Conservation (phyloP, 2,329 filamentous ascomycete species). For the Leptographium radiaticola region DNA sequence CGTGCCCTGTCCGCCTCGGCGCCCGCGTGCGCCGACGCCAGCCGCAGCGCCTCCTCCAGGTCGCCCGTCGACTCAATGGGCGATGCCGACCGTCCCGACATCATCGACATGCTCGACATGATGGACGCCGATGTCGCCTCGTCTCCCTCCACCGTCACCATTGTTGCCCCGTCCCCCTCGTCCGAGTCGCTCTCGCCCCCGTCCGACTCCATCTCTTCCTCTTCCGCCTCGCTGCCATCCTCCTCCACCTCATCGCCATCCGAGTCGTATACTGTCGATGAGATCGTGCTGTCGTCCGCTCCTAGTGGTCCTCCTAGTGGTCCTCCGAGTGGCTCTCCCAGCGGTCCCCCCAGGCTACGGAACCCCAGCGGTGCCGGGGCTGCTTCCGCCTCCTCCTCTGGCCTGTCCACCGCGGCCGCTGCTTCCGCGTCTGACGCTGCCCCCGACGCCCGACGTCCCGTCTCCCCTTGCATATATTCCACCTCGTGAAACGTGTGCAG, state of each 20-base stretch:
- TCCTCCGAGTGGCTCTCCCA: conserved; percentile 30
- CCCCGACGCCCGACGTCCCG: conserved; percentile 61
- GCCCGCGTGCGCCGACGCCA: conserved; percentile 63
- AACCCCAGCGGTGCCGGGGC: neutral
- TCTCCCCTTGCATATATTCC: conserved; percentile 78
- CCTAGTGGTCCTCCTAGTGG: conserved; percentile 25
- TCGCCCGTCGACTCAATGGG: conserved; percentile 56
- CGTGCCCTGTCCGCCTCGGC: conserved; percentile 9
- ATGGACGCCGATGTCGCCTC: conserved; percentile 59
- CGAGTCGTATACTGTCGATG: conserved; percentile 68
- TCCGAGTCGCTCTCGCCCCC: conserved; percentile 41
- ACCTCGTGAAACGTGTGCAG: conserved; percentile 95
- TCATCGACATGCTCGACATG: conserved; percentile 32
- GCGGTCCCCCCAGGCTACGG: neutral
- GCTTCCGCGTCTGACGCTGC: conserved; percentile 24
- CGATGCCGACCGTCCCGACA: conserved; percentile 37
- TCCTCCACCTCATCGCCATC: conserved; percentile 42
- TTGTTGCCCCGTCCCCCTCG: conserved; percentile 59
- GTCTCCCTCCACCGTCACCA: conserved; percentile 72
- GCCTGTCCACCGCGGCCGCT: neutral
- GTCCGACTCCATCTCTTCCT: conserved; percentile 30
- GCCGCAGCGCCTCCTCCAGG: conserved; percentile 63
- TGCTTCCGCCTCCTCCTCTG: conserved; percentile 19
- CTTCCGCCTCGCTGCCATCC: conserved; percentile 40
- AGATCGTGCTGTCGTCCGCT: conserved; percentile 37